Evolutionary conservation across 1,284 basidiomycete genomes (phyloP).

Genomic region (Trichosporon asahii): DNA sequence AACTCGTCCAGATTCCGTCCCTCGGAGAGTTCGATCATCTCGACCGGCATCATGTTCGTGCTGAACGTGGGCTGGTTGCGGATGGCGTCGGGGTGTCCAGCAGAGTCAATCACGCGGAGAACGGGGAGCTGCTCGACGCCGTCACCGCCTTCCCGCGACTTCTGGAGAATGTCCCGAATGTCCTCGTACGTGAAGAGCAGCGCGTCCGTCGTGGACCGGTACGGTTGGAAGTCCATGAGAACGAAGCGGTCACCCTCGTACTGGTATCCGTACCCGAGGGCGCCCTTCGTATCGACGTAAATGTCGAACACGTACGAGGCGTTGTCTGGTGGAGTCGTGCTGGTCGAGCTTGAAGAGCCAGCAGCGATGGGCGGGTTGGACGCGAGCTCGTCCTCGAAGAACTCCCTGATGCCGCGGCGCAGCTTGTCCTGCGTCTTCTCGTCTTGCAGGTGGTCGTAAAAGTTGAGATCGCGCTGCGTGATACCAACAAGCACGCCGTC

Average conservation of each 20-base stretch:
- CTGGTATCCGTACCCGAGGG: neutral
- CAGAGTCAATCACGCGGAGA: slow-evolving; percentile 69
- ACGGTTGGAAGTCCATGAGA: slow-evolving; percentile 88
- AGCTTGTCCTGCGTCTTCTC: slow-evolving; percentile 59
- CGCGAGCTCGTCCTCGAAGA: slow-evolving; percentile 68
- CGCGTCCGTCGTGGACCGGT: slow-evolving; percentile 76
- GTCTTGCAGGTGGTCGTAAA: slow-evolving; percentile 82
- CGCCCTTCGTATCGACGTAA: slow-evolving; percentile 49
- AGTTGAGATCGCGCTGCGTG: slow-evolving; percentile 84
- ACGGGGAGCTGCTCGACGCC: slow-evolving; percentile 51
- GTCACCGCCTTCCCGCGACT: neutral
- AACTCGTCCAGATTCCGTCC: slow-evolving; percentile 73
- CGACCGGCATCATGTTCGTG: slow-evolving; percentile 88
- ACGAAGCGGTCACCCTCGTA: slow-evolving; percentile 74
- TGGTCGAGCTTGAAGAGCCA: neutral
- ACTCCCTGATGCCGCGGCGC: slow-evolving; percentile 56
- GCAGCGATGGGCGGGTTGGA: slow-evolving; percentile 38
- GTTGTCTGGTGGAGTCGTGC: neutral
- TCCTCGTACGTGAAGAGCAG: slow-evolving; percentile 82
- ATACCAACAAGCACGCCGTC: slow-evolving; percentile 67
- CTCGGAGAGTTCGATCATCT: slow-evolving; percentile 72
- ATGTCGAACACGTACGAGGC: slow-evolving; percentile 68
- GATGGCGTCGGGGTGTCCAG: slow-evolving; percentile 63
- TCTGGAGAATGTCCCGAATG: slow-evolving; percentile 53
- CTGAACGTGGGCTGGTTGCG: slow-evolving; percentile 70